Base-by-base conservation (phyloP, 768 basidiomycete species). In the Chlorophyllum brunneum region DNA sequence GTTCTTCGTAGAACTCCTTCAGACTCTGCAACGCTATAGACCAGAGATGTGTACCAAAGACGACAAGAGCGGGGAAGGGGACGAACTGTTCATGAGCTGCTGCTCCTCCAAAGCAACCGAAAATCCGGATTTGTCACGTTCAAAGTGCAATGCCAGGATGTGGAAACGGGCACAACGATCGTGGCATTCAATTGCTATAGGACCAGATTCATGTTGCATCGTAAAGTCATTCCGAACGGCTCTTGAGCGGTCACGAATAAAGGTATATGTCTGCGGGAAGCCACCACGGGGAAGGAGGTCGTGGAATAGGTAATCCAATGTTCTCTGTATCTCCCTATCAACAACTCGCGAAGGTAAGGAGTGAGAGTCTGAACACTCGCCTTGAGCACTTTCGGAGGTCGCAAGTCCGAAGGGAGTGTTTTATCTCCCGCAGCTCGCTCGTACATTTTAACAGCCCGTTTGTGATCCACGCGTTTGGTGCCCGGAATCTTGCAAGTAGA, bases 131-230 rank as follows among this genome's bases (percentile, higher is more conserved):
- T 66, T 71, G 58, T 86, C 81, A 22, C 85, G 79, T 64, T 83
- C 67, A 40, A 76, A 63, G 56, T 93, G 90, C 22, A 95, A 66
- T 0, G 86, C 86, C 1, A 98, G 72, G 48, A 98, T 90, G 65
- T 98, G 95, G 61, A 90, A 98, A 31, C 95, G 82, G 36, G 88
- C 95, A 64, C 95, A 95, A 48, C 95, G 83, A 62, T 94, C 95
- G 60, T 95, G 88, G 60, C 89, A 93, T 58, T 90, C 87, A 43
- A 95, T 92, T 2, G 94, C 91, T 39, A 85, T 57, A 1, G 77
- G 68, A 5, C 87, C 88, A 30, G 83, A 85, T 54, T 85, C 80
- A 56, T 88, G 88, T 65, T 98, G 95, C 78, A 97, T 87, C 0
- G 92, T 92, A 57, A 98, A 95, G 65, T 99, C 95, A 60, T 88